These are phyloP conservation scores for Ambrosiella beaveri DNA, from an alignment of 2,329 filamentous ascomycete genomes.

Conservation along the genomic window DNA sequence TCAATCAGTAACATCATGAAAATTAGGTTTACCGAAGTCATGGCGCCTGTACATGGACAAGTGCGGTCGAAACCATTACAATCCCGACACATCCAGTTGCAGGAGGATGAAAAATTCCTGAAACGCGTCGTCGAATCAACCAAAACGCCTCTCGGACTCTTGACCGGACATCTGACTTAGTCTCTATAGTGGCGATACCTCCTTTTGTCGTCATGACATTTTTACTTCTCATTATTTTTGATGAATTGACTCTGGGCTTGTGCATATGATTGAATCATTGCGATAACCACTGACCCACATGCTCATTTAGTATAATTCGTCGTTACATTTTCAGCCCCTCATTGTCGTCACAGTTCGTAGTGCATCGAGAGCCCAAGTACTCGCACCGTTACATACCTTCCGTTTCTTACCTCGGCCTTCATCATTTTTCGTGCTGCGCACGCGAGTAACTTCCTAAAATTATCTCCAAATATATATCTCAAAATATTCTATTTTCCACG, in stretches of 20 bases:
- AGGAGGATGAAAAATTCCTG: neutral
- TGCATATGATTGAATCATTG: too few relatives aligned
- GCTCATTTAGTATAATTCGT: too few relatives aligned
- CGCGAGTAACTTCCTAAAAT: constrained; percentile 2
- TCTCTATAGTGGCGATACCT: neutral
- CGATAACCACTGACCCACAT: too few relatives aligned
- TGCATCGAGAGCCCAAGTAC: neutral
- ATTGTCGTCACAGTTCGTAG: neutral
- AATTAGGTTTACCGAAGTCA: neutral
- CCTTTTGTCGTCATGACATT: neutral
- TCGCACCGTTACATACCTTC: neutral
- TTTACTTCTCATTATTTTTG: neutral
- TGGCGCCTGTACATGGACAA: neutral
- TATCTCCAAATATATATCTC: neutral
- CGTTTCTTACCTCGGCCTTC: neutral
- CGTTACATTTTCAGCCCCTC: neutral
- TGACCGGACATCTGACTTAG: neutral
- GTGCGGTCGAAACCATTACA: neutral
- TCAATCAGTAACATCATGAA: constrained; percentile 5
- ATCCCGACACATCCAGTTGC: neutral
- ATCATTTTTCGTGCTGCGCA: neutral
- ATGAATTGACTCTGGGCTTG: neutral
- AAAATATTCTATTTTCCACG: neutral
- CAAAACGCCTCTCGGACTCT: neutral
- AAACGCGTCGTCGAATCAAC: constrained; percentile 2